These are phyloP conservation scores for Pilaira anomala DNA, from an alignment of 192 early-diverging fungal genomes.

Conservation along the genomic window DNA sequence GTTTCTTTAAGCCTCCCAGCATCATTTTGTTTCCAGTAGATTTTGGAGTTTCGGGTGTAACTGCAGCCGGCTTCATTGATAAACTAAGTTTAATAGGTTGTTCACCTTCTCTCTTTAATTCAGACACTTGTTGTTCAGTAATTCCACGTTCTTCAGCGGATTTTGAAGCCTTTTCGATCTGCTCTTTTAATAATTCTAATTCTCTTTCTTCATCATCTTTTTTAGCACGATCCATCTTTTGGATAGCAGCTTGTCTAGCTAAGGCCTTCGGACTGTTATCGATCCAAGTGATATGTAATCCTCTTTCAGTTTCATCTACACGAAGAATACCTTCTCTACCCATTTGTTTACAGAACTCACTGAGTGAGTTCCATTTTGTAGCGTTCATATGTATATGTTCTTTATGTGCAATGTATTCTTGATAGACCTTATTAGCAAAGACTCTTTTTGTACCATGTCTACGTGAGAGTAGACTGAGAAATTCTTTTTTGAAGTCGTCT, in stretches of 20 bases:
- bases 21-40: constrained; percentile 29
- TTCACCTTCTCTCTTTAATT: constrained; percentile 60
- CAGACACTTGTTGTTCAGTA: constrained; percentile 40
- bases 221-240: constrained; percentile 75
- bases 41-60: constrained; percentile 15
- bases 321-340: constrained; percentile 78
- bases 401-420: constrained; percentile 91
- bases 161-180: constrained; percentile 76
- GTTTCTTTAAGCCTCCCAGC: constrained; percentile 30
- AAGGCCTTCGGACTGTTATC: constrained; percentile 88
- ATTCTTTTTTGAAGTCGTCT: constrained; percentile 78
- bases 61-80: constrained; percentile 45
- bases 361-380: constrained; percentile 87
- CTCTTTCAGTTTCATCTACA: constrained; percentile 89
- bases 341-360: constrained; percentile 84
- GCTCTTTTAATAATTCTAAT: constrained; percentile 70
- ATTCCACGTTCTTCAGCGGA: constrained; percentile 29
- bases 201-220: constrained; percentile 88
- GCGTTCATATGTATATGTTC: constrained; percentile 97
- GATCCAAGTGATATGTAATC: constrained; percentile 89
- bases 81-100: constrained; percentile 72
- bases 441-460: constrained; percentile 81
- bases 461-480: constrained; percentile 78
- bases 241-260: constrained; percentile 74
- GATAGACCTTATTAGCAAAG: constrained; percentile 92